Conservation (phyloP, 495 filamentous ascomycete genomes). For the Cercophora samala region DNA sequence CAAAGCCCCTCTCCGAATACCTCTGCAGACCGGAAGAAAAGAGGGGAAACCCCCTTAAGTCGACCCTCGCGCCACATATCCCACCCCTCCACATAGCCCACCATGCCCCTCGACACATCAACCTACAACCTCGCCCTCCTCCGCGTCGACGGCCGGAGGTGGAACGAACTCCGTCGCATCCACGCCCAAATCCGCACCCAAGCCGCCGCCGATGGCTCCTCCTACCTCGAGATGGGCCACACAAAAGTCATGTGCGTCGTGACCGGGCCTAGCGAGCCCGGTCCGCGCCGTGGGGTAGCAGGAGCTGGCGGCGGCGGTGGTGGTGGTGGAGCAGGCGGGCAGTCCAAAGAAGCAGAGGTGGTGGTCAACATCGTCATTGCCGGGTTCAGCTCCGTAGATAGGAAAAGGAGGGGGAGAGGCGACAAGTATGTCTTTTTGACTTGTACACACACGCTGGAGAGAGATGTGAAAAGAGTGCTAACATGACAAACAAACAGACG, state of each 20-base stretch:
- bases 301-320: slow-evolving; percentile 33
- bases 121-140: slow-evolving; percentile 82
- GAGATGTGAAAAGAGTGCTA: too few species aligned
- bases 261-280: slow-evolving; percentile 72
- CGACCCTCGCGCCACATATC: neutral
- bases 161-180: slow-evolving; percentile 94
- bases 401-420: slow-evolving; percentile 65
- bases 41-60: neutral
- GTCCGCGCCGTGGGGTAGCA: slow-evolving; percentile 31
- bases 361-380: slow-evolving; percentile 82
- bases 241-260: slow-evolving; percentile 95
- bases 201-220: slow-evolving; percentile 82
- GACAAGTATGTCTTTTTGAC: slow-evolving; percentile 65
- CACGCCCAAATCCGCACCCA: slow-evolving; percentile 88
- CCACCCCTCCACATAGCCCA: slow-evolving; percentile 4
- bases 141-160: slow-evolving; percentile 89
- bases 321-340: slow-evolving; percentile 43
- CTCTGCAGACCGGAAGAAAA: neutral
- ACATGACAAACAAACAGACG: slow-evolving; percentile 52
- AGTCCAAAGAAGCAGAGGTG: slow-evolving; percentile 56
- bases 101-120: slow-evolving; percentile 87
- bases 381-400: slow-evolving; percentile 82
- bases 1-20: neutral
- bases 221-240: slow-evolving; percentile 92
- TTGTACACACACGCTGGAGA: too few species aligned